Evolutionary conservation across 2,329 filamentous ascomycete species (phyloP).

Genomic region (Nothophaeocryptopus gaeumannii): DNA sequence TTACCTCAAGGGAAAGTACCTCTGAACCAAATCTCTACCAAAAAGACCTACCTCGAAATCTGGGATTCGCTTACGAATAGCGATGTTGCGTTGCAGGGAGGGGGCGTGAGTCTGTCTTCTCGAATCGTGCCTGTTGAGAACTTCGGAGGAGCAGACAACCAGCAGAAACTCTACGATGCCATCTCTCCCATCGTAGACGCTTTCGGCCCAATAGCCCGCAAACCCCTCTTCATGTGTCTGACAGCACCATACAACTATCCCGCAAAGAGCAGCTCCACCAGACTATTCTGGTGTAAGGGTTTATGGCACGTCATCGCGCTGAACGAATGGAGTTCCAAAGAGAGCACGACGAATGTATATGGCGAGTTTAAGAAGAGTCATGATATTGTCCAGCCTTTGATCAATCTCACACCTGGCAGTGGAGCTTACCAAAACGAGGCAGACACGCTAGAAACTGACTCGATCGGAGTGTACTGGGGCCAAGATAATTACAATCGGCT

Average conservation of each 20-base stretch:
- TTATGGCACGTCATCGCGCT: constrained; percentile 8
- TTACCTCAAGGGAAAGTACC: constrained; percentile 1
- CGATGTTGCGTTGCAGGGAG: constrained; percentile 8
- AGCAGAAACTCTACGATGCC: constrained; percentile 9
- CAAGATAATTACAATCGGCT: constrained; percentile 22
- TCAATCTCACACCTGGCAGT: constrained; percentile 13
- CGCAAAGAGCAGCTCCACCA: constrained; percentile 18
- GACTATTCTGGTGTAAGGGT: constrained; percentile 19
- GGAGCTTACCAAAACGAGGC: constrained; percentile 29
- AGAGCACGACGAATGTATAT: background rate
- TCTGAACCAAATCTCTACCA: background rate
- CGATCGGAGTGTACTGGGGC: constrained; percentile 20
- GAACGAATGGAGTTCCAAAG: constrained; percentile 6
- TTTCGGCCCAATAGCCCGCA: background rate
- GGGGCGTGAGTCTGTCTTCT: constrained; percentile 16
- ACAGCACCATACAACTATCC: constrained; percentile 21
- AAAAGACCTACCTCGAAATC: constrained; percentile 1
- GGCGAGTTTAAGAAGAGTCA: constrained; percentile 5
- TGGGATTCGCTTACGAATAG: constrained; percentile 1
- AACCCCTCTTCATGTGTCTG: constrained; percentile 10
- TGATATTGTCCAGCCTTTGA: constrained; percentile 1
- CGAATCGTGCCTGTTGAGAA: constrained; percentile 16
- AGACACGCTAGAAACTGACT: constrained; percentile 23
- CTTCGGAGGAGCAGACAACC: constrained; percentile 8
- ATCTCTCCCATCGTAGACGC: constrained; percentile 9